Percentiles rank a stretch among this genome's conserved stretches.
Conservation (phyloP, 2,329 filamentous ascomycete species). For the Phialocephala subalpina region DNA sequence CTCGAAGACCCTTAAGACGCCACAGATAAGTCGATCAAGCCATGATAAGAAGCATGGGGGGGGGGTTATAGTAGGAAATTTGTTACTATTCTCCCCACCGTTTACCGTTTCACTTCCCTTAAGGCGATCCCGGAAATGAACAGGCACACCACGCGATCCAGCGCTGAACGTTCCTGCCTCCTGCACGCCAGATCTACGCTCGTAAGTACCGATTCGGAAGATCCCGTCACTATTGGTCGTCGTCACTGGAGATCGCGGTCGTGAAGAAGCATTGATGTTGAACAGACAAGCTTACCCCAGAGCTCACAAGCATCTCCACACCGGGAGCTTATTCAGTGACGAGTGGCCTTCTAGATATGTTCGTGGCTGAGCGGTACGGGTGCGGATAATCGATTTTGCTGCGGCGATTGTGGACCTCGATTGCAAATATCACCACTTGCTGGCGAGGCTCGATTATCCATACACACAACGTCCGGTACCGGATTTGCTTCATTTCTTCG, state of each 20-base stretch:
- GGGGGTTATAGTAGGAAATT: constrained; percentile 20
- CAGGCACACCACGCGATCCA: constrained; percentile 30
- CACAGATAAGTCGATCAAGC: constrained; percentile 27
- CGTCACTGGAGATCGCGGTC: constrained; percentile 10
- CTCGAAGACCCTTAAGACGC: constrained; percentile 27
- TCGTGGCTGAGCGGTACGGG: constrained; percentile 31
- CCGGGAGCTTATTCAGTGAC: constrained; percentile 4
- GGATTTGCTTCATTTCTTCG: background rate
- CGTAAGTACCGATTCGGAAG: constrained; percentile 35
- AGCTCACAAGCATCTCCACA: constrained; percentile 4
- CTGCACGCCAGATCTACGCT: constrained; percentile 31
- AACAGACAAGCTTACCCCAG: constrained; percentile 15
- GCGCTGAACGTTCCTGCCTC: constrained; percentile 28
- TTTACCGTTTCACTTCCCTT: constrained; percentile 35
- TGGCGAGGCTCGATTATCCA: background rate
- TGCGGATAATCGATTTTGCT: constrained; percentile 18
- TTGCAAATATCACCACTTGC: background rate
- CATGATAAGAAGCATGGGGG: constrained; percentile 18
- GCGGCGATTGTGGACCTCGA: constrained; percentile 9
- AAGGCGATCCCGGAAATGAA: constrained; percentile 17
- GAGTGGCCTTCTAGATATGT: constrained; percentile 7
- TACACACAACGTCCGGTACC: background rate
- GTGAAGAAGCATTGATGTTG: constrained; percentile 12
- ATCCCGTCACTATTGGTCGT: constrained; percentile 25
- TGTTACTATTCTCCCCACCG: constrained; percentile 32